Evolutionary conservation across 1,284 basidiomycete species (phyloP), one percentile per base, ranked within the genome.

Genomic region (Ustanciosporium gigantosporum): DNA sequence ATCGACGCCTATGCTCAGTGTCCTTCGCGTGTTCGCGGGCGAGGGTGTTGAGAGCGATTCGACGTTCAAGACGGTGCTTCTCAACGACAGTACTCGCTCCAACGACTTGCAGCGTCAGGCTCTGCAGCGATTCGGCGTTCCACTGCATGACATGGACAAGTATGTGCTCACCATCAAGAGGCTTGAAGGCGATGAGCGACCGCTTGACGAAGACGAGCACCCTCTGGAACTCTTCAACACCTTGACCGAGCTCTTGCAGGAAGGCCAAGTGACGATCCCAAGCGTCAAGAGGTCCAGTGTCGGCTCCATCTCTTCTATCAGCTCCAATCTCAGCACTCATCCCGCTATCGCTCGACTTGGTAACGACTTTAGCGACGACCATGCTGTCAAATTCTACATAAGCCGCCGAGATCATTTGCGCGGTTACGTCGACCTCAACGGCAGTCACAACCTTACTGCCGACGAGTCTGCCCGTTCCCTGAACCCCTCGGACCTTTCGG

Each of bases 291-390:
- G 93, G 44, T 92, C 90, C 56, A 91, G 89, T 55, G 86, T 96
- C 46, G 90, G 91, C 25, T 93, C 90, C 70, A 93, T 98, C 70
- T 91, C 87, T 67, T 94, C 91, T 6, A 83, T 98, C 22, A 83
- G 87, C 27, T 93, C 90, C 72, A 93, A 94, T 70, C 81, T 97
- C 22, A 90, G 88, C 7, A 86, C 89, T 82, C 89, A 95, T 73
- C 92, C 93, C 9, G 91, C 93, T 15, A 97, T 96, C 79, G 87
- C 86, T 68, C 89, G 90, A 68, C 80, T 96, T 25, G 86, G 89
- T 25, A 94, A 91, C 68, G 94, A 97, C 77, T 98, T 93, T 76
- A 90, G 89, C 43, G 94, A 98, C 64, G 93, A 97, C 74, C 91
- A 91, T 9, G 87, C 88, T 0, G 93, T 97, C 79, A 97, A 96